phyloP scores from a whole-genome alignment of 495 filamentous ascomycete species.

The Penicillium cinerascens region DNA sequence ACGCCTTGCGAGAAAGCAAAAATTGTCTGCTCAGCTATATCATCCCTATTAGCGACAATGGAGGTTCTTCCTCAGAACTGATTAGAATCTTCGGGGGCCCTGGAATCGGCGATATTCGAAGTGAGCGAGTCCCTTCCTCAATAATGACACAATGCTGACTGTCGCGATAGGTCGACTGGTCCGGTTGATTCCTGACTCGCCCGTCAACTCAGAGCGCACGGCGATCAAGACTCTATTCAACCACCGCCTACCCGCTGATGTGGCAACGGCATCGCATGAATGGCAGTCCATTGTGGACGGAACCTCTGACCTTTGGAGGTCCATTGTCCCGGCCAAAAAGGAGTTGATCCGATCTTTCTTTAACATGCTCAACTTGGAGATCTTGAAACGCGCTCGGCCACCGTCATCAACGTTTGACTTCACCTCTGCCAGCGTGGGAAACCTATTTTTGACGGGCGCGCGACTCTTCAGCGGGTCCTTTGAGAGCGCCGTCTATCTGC shows the following conservation, averaged over 20 bases:
- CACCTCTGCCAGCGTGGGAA: slow-evolving; percentile 83
- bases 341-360: slow-evolving; percentile 91
- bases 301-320: slow-evolving; percentile 66
- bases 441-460: slow-evolving; percentile 85
- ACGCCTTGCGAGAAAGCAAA: slow-evolving; percentile 65
- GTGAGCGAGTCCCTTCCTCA: slow-evolving; percentile 46
- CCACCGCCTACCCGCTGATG: slow-evolving; percentile 65
- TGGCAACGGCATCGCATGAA: slow-evolving; percentile 46
- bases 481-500: slow-evolving; percentile 76
- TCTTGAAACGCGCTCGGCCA: slow-evolving; percentile 76
- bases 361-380: slow-evolving; percentile 83
- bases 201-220: slow-evolving; percentile 56
- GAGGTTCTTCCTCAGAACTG: slow-evolving; percentile 85
- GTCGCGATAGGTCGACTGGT: slow-evolving; percentile 68
- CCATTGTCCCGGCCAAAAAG: slow-evolving; percentile 77
- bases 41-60: slow-evolving; percentile 94
- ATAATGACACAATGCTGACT: slow-evolving; percentile 1
- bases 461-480: slow-evolving; percentile 78
- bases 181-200: slow-evolving; percentile 75
- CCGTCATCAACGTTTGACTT: slow-evolving; percentile 83
- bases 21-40: slow-evolving; percentile 72
- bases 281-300: slow-evolving; percentile 91
- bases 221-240: slow-evolving; percentile 83
- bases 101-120: slow-evolving; percentile 87
- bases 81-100: slow-evolving; percentile 92